Evolutionary conservation across 2,329 filamentous ascomycete genomes (phyloP).

Genomic region (Podosphaera fusca): DNA sequence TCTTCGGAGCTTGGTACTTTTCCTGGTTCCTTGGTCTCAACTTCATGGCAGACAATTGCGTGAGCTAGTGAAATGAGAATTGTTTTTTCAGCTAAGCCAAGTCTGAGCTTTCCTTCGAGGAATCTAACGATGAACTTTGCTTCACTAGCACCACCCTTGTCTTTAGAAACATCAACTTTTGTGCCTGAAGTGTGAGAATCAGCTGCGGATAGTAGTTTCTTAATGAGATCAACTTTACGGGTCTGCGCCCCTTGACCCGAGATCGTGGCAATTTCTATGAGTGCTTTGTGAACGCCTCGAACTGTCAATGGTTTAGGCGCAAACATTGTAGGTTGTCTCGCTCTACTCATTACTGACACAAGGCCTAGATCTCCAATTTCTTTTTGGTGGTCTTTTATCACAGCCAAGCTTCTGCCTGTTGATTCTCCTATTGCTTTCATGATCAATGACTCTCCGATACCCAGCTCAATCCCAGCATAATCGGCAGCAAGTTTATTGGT

Average conservation of each 20-base stretch:
- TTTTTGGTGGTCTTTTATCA: slow-evolving; percentile 90
- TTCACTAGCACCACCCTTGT: slow-evolving; percentile 86
- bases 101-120: slow-evolving; percentile 75
- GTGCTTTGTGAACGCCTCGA: slow-evolving; percentile 60
- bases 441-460: slow-evolving; percentile 94
- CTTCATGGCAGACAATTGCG: slow-evolving; percentile 67
- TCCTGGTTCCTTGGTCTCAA: slow-evolving; percentile 35
- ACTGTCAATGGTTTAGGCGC: slow-evolving; percentile 83
- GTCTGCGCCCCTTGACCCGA: slow-evolving; percentile 73
- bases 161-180: slow-evolving; percentile 73
- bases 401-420: slow-evolving; percentile 64
- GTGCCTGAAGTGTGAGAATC: slow-evolving; percentile 43
- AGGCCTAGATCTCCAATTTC: slow-evolving; percentile 89
- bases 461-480: slow-evolving; percentile 86
- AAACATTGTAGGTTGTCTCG: slow-evolving; percentile 94
- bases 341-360: slow-evolving; percentile 85
- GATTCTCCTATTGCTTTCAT: slow-evolving; percentile 97
- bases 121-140: slow-evolving; percentile 87
- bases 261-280: slow-evolving; percentile 73
- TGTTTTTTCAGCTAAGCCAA: slow-evolving; percentile 80
- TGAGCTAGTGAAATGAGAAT: slow-evolving; percentile 78
- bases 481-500: slow-evolving; percentile 94
- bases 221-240: slow-evolving; percentile 82
- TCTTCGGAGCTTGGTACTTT: slow-evolving; percentile 51
- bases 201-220: slow-evolving; percentile 81